Base-by-base conservation (phyloP, 805 yeast genomes). In the Dipodascopsis uninucleata region DNA sequence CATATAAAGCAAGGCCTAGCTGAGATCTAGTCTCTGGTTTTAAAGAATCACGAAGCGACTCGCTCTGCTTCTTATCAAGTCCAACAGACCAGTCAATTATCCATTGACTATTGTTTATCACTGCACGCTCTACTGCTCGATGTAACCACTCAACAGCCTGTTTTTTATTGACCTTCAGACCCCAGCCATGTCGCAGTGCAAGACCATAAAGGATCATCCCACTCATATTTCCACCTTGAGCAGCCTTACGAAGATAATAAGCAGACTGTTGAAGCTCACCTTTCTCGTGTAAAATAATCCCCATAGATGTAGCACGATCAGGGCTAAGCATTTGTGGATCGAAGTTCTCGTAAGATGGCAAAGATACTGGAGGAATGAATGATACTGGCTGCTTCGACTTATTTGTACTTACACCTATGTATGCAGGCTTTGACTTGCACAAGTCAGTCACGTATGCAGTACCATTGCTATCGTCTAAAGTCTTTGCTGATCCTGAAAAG, bases 201-300 rank as follows among this genome's bases (percentile, higher is more conserved):
- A 81, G 61, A 0, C 86, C 85, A 57, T 82, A 84, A 24, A 82
- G 60, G 36, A 78, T 70, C 81, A 78, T 82, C 1, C 88, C 94
- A 34, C 79, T 76, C 49, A 68, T 70, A 52, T 75, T 71, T 5
- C 85, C 84, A n/a, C 68, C 63, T 43, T 71, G 70, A 4, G 89
- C 82, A 1, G 85, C 83, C 24, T 74, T 69, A 52, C 77, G 79
- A 43, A 85, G 66, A 53, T 80, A 85, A 55, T 79, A 77, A 1
- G 88, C 74, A 2, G 87, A 81, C 56, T 81, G 90, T 36, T 79
- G 71, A 28, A 77, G 73, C 41, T 80, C 75, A 1, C 85, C 86
- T 25, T 72, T 63, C 31, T 72, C 72, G 42, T 84, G 70, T 37
- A 78, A 64, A 14, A 43, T 57, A 45, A 56, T 61, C 14, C 66